Conservation (phyloP, 1,284 basidiomycete genomes). For the Cronartium quercuum region DNA sequence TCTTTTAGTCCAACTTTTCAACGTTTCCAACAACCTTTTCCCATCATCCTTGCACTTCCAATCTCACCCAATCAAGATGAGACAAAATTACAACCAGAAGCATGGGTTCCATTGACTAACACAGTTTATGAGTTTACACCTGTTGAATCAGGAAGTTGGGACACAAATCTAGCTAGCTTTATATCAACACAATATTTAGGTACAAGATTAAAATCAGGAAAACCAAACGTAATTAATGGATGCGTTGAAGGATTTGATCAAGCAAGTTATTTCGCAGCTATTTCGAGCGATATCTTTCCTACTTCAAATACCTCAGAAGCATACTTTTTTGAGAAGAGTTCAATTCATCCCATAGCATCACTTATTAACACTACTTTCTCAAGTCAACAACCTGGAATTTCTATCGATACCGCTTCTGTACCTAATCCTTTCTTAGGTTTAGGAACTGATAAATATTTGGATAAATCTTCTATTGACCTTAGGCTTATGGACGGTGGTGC, state of each 20-base stretch:
- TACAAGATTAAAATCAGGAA: slow-evolving; percentile 12
- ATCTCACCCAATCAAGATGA: not conserved
- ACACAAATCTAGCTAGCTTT: slow-evolving; percentile 23
- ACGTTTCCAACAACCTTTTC: slow-evolving; percentile 28
- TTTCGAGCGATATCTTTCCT: slow-evolving; percentile 33
- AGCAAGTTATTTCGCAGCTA: slow-evolving; percentile 16
- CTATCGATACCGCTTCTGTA: slow-evolving; percentile 31
- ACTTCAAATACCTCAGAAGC: not conserved
- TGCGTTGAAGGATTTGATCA: slow-evolving; percentile 32
- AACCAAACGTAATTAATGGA: not conserved
- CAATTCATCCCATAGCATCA: not conserved
- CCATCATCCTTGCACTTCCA: slow-evolving; percentile 23
- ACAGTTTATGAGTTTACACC: slow-evolving; percentile 31
- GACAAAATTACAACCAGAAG: not conserved
- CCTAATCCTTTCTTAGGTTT: slow-evolving; percentile 33
- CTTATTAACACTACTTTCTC: slow-evolving; percentile 14
- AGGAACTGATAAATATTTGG: slow-evolving; percentile 3
- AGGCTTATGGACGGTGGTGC: slow-evolving; percentile 29
- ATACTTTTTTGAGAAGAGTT: slow-evolving; percentile 7
- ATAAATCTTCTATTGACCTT: slow-evolving; percentile 5
- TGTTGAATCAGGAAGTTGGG: slow-evolving; percentile 27
- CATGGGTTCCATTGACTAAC: slow-evolving; percentile 12
- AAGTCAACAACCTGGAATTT: slow-evolving; percentile 4
- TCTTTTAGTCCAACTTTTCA: slow-evolving; percentile 5
- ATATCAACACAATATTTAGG: slow-evolving; percentile 33